phyloP scores from a whole-genome alignment of 176 grass and related monocot genomes.

The Carex littledalei region DNA sequence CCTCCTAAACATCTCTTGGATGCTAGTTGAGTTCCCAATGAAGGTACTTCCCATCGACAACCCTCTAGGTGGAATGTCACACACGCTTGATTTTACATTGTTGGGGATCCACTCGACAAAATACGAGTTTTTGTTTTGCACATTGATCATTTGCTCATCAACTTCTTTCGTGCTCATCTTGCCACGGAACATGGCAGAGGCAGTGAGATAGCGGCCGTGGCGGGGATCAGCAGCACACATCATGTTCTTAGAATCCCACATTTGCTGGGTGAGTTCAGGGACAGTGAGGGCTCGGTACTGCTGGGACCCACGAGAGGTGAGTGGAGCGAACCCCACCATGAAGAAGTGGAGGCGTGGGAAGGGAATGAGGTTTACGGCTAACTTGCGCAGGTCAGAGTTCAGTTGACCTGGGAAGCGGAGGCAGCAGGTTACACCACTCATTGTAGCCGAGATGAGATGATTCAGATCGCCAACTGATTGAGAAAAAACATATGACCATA shows the following conservation, averaged over 20 bases:
- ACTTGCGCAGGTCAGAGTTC: constrained; percentile 64
- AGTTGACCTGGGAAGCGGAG: constrained; percentile 76
- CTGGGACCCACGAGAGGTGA: constrained; percentile 78
- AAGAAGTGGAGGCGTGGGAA: constrained; percentile 84
- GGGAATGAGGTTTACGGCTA: constrained; percentile 72
- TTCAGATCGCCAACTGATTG: constrained; percentile 78
- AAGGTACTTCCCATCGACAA: constrained; percentile 86
- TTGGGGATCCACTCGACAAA: constrained; percentile 89
- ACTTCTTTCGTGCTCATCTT: constrained; percentile 94
- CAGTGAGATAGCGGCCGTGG: constrained; percentile 74
- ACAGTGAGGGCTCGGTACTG: constrained; percentile 81
- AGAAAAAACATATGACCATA: constrained; percentile 4
- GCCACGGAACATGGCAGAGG: constrained; percentile 88
- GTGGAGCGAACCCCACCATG: constrained; percentile 60
- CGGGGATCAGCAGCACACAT: constrained; percentile 87
- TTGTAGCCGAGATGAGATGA: constrained; percentile 77
- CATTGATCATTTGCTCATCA: constrained; percentile 84
- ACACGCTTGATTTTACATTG: constrained; percentile 85
- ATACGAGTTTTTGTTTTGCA: constrained; percentile 94
- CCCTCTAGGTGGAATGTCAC: constrained; percentile 64
- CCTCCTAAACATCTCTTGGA: constrained; percentile 92
- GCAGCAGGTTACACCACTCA: constrained; percentile 84
- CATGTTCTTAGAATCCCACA: constrained; percentile 95
- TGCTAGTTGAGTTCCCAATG: constrained; percentile 73
- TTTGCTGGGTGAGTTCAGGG: constrained; percentile 81